Percentiles rank a stretch among this genome's conserved stretches.
These are phyloP conservation scores for Porcisia hertigi DNA, from an alignment of 208 protist species.

Conservation along the genomic window DNA sequence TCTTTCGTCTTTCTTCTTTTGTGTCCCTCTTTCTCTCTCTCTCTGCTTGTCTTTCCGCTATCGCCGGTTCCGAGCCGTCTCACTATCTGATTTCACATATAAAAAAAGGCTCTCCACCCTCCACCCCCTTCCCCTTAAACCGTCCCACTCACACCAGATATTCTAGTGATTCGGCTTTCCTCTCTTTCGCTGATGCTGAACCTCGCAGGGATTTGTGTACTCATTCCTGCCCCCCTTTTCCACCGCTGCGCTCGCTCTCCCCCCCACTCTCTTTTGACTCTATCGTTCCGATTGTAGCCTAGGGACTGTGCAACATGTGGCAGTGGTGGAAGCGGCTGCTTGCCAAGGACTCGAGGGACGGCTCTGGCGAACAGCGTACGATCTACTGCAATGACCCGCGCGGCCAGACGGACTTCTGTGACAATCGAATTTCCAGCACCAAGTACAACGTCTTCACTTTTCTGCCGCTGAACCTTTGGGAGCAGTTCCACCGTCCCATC, in stretches of 20 bases:
- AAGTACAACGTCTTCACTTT: constrained; percentile 96
- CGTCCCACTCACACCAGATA: not conserved
- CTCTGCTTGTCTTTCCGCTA: not conserved
- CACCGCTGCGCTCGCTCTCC: not conserved
- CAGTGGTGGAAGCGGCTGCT: constrained; percentile 28
- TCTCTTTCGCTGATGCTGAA: not conserved
- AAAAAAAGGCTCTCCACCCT: too few species aligned
- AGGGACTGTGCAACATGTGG: constrained; percentile 6
- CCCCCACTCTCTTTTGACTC: constrained; percentile 1
- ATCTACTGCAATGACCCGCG: constrained; percentile 36
- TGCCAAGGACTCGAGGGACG: constrained; percentile 23
- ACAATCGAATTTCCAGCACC: constrained; percentile 89
- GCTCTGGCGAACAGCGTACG: constrained; percentile 37
- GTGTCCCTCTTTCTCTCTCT: not conserved
- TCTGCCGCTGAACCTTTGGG: constrained; percentile 94
- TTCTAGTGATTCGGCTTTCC: not conserved
- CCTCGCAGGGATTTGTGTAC: not conserved
- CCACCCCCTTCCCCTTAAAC: not conserved
- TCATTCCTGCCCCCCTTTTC: not conserved
- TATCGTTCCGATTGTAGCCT: not conserved
- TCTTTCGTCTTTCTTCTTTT: too few species aligned
- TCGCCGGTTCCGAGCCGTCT: not conserved
- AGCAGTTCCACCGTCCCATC: constrained; percentile 95
- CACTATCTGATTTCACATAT: too few species aligned
- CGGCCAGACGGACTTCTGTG: constrained; percentile 33